Evolutionary conservation across 2,329 filamentous ascomycete genomes (phyloP), one percentile per base, ranked within the genome.

Genomic region (Aschersonia sp.): DNA sequence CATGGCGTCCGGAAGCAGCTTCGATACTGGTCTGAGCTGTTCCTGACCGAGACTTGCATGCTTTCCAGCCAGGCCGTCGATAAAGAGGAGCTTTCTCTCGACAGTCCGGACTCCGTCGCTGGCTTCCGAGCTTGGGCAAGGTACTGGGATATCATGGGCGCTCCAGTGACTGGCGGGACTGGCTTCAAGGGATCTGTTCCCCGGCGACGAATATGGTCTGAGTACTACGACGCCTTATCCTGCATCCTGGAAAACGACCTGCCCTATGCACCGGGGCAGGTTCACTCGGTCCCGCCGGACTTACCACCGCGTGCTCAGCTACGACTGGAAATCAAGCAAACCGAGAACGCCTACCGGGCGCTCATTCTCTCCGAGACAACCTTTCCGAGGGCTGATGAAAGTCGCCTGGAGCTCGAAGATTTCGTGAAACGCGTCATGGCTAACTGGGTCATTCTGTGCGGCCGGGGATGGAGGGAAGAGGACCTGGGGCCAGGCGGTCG

Each of bases 401-500:
- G 78, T 46, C 87, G 89, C 49, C 69, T 76, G 43, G 85, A 90
- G 58, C 78, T 97, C 3, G 90, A 97, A 60, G 69, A 71, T 7
- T 97, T 92, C 73, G 80, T 88, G 22, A 77, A 85, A 52, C 75
- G 83, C 47, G 84, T 87, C 8, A 81, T 94, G 59, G 73, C 71
- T 53, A 97, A 97, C 60, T 98, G 92, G 92, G 71, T 76, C 45
- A 71, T 92, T 35, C 65, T 96, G 6, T 87, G 85, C 55, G 86
- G 89, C 6, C 76, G 82, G 31, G 77, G 77, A 12, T 96, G 89
- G 89, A 75, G 73, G 42, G 84, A 94, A 53, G 69, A 79, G 47
- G 87, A 95, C 54, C 72, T 96, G 31, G 88, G 87, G 4, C 78
- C 83, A 56, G 87, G 85, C 5, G 89, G 88, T 7, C 85, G 87